Evolutionary conservation across 140 eudicot genomes (phyloP).

Genomic region (Oenanthe javanica): DNA sequence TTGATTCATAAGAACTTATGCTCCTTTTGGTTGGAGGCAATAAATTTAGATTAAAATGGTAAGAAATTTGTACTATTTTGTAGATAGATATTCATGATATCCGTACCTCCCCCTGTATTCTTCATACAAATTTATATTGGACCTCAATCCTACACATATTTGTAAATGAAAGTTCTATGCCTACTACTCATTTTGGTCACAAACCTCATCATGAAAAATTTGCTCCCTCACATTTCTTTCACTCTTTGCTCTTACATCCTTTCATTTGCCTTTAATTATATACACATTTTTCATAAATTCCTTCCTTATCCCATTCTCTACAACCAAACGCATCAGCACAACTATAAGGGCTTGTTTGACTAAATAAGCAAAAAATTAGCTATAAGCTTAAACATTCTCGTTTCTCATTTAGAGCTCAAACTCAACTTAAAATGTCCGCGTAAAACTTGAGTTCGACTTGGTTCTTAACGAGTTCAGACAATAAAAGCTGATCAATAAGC

Average conservation of each 20-base stretch:
- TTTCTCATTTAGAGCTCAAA: not conserved
- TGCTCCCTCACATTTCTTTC: not conserved
- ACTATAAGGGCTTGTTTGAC: not conserved
- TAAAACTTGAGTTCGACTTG: not conserved
- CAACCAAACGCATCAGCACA: not conserved
- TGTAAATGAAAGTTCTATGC: not conserved
- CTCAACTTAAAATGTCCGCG: not conserved
- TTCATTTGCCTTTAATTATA: not conserved
- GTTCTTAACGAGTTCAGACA: not conserved
- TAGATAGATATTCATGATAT: not conserved
- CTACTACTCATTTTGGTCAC: not conserved
- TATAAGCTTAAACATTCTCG: not conserved
- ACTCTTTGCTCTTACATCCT: no score
- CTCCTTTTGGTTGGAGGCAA: not conserved
- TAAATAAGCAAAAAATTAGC: not conserved
- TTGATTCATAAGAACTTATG: not conserved
- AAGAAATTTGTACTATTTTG: not conserved
- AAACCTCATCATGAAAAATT: not conserved
- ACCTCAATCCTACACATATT: not conserved
- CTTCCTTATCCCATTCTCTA: not conserved
- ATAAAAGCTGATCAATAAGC: not conserved
- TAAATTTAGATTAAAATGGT: not conserved
- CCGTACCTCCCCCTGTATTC: not conserved
- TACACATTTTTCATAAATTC: not conserved
- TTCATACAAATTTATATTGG: not conserved